A percentile compares a stretch with the other conserved stretches of the same genome.
phyloP scores from a whole-genome alignment of 495 filamentous ascomycete species.

The Cudoniella acicularis region DNA sequence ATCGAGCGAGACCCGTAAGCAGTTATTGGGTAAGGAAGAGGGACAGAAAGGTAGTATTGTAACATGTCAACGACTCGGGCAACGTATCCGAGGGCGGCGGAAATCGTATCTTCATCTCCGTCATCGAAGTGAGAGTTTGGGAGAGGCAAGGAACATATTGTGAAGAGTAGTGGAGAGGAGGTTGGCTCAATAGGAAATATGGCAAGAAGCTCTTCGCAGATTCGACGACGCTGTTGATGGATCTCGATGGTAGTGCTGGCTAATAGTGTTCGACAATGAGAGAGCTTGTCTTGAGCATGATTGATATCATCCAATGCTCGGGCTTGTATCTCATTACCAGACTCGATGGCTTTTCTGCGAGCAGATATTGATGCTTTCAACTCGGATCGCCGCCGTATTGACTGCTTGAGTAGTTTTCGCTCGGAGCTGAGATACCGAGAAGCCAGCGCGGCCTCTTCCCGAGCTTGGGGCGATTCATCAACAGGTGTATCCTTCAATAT shows the following conservation, averaged over 20 bases:
- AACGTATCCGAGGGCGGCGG: slow-evolving; percentile 79
- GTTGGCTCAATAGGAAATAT: slow-evolving; percentile 79
- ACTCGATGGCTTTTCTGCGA: slow-evolving; percentile 61
- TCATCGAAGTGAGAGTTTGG: slow-evolving; percentile 71
- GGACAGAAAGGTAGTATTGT: slow-evolving; percentile 75
- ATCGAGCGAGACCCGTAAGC: slow-evolving; percentile 68
- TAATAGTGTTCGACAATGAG: slow-evolving; percentile 48
- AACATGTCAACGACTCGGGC: slow-evolving; percentile 73
- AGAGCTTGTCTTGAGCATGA: slow-evolving; percentile 58
- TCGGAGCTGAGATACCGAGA: slow-evolving; percentile 59
- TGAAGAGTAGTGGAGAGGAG: slow-evolving; percentile 62
- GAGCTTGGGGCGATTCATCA: slow-evolving; percentile 55
- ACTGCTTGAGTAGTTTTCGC: slow-evolving; percentile 57
- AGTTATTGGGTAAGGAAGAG: slow-evolving; percentile 76
- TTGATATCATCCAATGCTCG: slow-evolving; percentile 51
- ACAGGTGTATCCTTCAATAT: slow-evolving; percentile 52
- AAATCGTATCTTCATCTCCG: slow-evolving; percentile 60
- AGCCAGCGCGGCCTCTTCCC: slow-evolving; percentile 58
- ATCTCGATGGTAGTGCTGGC: slow-evolving; percentile 56
- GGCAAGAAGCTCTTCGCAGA: slow-evolving; percentile 72
- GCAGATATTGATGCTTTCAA: slow-evolving; percentile 61
- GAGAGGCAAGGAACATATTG: slow-evolving; percentile 67
- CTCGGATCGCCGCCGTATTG: slow-evolving; percentile 54
- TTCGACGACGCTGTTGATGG: slow-evolving; percentile 76
- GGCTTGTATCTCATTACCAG: slow-evolving; percentile 56